Evolutionary conservation across 2,329 filamentous ascomycete genomes (phyloP).

Genomic region (Fonsecaea multimorphosa): DNA sequence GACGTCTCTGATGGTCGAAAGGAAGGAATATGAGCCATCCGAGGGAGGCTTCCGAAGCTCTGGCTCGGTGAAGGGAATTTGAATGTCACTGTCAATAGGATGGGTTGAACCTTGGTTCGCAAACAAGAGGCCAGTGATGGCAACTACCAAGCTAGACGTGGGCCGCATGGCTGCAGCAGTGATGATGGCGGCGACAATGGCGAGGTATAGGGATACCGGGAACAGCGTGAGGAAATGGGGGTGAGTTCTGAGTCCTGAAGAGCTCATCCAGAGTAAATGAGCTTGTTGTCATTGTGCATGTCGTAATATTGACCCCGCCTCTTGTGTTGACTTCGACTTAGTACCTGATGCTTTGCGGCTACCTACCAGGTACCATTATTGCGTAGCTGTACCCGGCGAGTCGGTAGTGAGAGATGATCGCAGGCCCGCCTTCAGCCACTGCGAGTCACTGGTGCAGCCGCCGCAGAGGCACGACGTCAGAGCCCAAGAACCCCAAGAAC

Average conservation of each 20-base stretch:
- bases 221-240: neutral
- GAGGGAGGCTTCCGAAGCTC: neutral
- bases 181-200: neutral
- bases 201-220: neutral
- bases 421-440: neutral
- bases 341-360: neutral
- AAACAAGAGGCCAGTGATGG: slow-evolving; percentile 11
- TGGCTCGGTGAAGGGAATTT: slow-evolving; percentile 18
- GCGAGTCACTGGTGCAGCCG: no score
- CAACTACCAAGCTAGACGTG: slow-evolving; percentile 7
- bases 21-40: slow-evolving; percentile 11
- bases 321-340: neutral
- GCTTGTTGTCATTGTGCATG: slow-evolving; percentile 6
- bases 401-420: no score
- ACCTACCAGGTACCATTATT: no score
- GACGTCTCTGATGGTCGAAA: slow-evolving; percentile 39
- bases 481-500: neutral
- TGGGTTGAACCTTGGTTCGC: neutral
- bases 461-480: slow-evolving; percentile 19
- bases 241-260: neutral
- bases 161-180: slow-evolving; percentile 11
- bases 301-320: slow-evolving; percentile 26
- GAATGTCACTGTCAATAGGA: slow-evolving; percentile 20
- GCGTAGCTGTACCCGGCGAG: no score
- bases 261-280: neutral